Percentiles rank a stretch among this genome's conserved stretches.
Evolutionary conservation across 2,329 filamentous ascomycete species (phyloP).

Genomic region (Trichoderma hamatum): DNA sequence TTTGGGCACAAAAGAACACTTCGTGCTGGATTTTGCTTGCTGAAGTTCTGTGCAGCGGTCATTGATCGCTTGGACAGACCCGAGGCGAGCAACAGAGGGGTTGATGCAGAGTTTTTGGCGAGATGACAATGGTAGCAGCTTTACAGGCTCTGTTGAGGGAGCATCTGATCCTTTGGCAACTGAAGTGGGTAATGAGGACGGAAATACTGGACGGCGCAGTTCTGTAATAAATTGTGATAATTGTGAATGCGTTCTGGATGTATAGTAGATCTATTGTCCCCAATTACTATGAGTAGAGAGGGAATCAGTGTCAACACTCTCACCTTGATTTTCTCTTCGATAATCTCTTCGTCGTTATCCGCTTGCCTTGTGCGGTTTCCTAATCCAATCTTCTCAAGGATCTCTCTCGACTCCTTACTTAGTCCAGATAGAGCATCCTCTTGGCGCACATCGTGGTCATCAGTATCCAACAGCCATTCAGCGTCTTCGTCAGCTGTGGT

Average conservation of each 20-base stretch:
- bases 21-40: slow-evolving; percentile 61
- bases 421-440: slow-evolving; percentile 56
- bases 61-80: slow-evolving; percentile 80
- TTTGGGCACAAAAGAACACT: slow-evolving; percentile 77
- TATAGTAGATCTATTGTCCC: slow-evolving; percentile 72
- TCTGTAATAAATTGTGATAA: slow-evolving; percentile 86
- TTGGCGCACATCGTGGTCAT: slow-evolving; percentile 48
- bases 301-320: slow-evolving; percentile 26
- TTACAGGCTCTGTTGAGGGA: slow-evolving; percentile 54
- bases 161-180: slow-evolving; percentile 37
- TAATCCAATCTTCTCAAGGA: slow-evolving; percentile 69
- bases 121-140: slow-evolving; percentile 81
- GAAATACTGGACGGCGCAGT: slow-evolving; percentile 75
- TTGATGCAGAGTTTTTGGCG: slow-evolving; percentile 92
- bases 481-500: slow-evolving; percentile 58
- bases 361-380: slow-evolving; percentile 41
- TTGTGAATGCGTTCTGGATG: slow-evolving; percentile 90
- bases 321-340: slow-evolving; percentile 70
- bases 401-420: slow-evolving; percentile 73
- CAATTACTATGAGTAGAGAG: slow-evolving; percentile 37
- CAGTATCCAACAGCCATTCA: slow-evolving; percentile 71
- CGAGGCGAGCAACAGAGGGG: slow-evolving; percentile 71
- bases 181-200: slow-evolving; percentile 64
- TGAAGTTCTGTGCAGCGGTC: slow-evolving; percentile 91
- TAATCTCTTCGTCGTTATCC: slow-evolving; percentile 48